Conservation (phyloP, 2,329 filamentous ascomycete genomes). For the Hypocrella siamensis region DNA sequence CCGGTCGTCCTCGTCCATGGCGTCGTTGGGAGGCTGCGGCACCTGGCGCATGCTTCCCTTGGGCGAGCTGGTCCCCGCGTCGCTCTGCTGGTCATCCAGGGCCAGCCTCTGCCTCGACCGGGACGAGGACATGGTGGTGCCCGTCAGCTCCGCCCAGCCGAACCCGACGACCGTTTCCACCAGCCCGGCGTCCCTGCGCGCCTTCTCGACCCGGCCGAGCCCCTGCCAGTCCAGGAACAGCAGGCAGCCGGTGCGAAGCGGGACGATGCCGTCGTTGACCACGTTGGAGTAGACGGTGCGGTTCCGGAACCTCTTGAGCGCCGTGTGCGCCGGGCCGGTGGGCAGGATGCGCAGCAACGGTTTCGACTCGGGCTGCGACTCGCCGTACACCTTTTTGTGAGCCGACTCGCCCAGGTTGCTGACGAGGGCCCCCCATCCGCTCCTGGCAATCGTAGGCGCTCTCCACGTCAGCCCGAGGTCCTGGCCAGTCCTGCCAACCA, state of each 20-base stretch:
- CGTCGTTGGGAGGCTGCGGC: constrained; percentile 52
- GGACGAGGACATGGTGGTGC: constrained; percentile 38
- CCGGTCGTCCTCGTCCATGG: constrained; percentile 51
- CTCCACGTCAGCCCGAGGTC: constrained; percentile 92
- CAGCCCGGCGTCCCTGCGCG: constrained; percentile 75
- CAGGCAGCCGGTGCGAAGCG: constrained; percentile 86
- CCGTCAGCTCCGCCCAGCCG: constrained; percentile 86
- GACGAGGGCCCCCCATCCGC: constrained; percentile 78
- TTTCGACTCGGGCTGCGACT: constrained; percentile 64
- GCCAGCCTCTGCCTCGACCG: constrained; percentile 28
- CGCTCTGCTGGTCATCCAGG: constrained; percentile 12
- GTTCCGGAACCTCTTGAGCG: constrained; percentile 76
- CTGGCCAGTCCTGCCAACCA: constrained; percentile 91
- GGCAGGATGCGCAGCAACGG: constrained; percentile 78
- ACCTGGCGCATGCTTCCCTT: constrained; percentile 37
- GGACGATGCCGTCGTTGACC: constrained; percentile 94
- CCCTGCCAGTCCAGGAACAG: constrained; percentile 95
- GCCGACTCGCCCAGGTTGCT: constrained; percentile 61
- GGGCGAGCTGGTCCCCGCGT: constrained; percentile 20
- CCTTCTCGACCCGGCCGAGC: constrained; percentile 84
- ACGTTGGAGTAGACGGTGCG: constrained; percentile 92
- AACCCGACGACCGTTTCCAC: constrained; percentile 88
- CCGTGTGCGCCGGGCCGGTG: constrained; percentile 77
- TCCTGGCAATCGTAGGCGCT: constrained; percentile 69
- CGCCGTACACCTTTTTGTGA: constrained; percentile 41